Conservation (phyloP, 1,284 basidiomycete species). For the Apiotrichum sp. region DNA sequence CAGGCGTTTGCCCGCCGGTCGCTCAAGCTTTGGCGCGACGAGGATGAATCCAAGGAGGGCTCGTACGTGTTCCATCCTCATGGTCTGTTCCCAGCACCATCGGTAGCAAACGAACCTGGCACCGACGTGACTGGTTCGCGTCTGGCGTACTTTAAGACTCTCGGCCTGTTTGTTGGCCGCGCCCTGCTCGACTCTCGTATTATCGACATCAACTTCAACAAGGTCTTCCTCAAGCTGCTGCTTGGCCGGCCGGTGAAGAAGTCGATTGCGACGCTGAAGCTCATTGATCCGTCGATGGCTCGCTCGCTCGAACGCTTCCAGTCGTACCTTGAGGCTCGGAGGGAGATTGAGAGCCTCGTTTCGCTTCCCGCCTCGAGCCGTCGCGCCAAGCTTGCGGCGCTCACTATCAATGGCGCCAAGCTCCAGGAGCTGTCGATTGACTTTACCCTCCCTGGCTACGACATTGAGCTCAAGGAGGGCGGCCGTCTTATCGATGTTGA, state of each 20-base stretch:
- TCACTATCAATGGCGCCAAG: constrained; percentile 53
- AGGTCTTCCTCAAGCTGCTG: constrained; percentile 80
- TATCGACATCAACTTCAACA: constrained; percentile 91
- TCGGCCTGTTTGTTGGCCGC: constrained; percentile 97
- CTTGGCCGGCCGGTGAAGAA: constrained; percentile 78
- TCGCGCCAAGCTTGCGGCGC: constrained; percentile 37
- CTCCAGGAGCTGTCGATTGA: constrained; percentile 85
- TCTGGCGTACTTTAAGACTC: constrained; percentile 75
- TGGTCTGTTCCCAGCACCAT: constrained; percentile 85
- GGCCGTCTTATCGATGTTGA: constrained; percentile 75
- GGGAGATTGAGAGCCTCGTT: constrained; percentile 46
- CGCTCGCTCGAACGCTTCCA: constrained; percentile 78
- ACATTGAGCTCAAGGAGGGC: constrained; percentile 78
- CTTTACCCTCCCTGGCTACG: constrained; percentile 92
- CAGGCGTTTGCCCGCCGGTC: constrained; percentile 84
- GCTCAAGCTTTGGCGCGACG: constrained; percentile 84
- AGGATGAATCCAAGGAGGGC: constrained; percentile 60
- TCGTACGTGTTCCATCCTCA: constrained; percentile 70
- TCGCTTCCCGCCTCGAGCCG: constrained; percentile 36
- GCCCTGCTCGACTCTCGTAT: constrained; percentile 95
- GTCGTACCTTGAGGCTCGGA: constrained; percentile 47
- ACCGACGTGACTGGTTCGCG: constrained; percentile 14
- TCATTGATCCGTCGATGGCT: constrained; percentile 77
- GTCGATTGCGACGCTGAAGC: constrained; percentile 71
- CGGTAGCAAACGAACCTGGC: constrained; percentile 55